Conservation (phyloP, 2,329 filamentous ascomycete species). For the Fusarium brachygibbosum region DNA sequence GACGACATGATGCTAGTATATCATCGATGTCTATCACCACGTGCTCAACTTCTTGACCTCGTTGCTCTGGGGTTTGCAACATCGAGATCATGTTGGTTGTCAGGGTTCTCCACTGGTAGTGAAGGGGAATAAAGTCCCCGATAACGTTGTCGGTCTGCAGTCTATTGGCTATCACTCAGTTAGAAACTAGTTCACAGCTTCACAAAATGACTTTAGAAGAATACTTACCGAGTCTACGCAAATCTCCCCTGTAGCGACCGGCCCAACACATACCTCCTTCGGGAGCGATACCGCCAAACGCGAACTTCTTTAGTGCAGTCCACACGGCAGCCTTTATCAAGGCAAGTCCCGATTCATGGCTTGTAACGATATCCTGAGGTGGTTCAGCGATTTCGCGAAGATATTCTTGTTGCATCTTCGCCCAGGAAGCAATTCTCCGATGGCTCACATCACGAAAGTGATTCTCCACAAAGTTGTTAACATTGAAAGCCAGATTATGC, state of each 20-base stretch:
- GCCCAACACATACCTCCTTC: neutral
- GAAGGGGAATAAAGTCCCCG: neutral
- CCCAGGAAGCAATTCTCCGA: neutral
- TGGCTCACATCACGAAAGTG: neutral
- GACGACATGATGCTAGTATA: neutral
- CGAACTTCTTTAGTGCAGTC: neutral
- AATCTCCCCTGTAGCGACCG: neutral
- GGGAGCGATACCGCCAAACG: neutral
- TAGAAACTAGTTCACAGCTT: no score
- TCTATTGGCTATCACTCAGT: neutral
- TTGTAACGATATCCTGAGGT: neutral
- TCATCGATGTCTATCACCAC: neutral
- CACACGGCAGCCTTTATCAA: slow-evolving; percentile 2
- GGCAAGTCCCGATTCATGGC: neutral
- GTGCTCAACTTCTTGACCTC: neutral
- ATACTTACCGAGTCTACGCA: neutral
- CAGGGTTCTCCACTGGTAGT: neutral
- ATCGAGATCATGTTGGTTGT: neutral
- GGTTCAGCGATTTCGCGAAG: neutral
- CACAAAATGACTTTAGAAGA: neutral
- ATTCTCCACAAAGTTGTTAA: neutral
- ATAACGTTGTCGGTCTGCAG: no score
- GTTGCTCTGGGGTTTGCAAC: neutral
- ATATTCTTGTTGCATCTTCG: neutral
- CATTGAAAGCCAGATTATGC: neutral